Base-by-base conservation (phyloP, 805 yeast species). In the Teunomyces atbi region DNA sequence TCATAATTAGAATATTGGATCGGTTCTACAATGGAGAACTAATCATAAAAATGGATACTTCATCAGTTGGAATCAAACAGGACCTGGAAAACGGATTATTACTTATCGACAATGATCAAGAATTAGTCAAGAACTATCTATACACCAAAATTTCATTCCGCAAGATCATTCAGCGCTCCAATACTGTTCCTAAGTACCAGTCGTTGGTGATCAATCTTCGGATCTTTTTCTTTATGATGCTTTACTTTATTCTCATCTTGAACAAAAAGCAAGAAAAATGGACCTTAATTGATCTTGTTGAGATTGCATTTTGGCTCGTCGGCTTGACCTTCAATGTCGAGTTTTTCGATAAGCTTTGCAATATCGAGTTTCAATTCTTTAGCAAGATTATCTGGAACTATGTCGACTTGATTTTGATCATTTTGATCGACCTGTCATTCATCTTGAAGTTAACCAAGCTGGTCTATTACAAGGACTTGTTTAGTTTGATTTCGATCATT, bases 1-100 rank as follows among this genome's bases (percentile, higher is more conserved):
- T 76, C 4, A 69, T 79, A 2, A 68, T 72, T 4, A 69, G 73
- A 26, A 71, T 77, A 5, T 53, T 79, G 32, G 73, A 74, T 42
- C 71, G 76, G 41, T 69, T 79, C 28, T 79, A 81, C 69, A 71
- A 73, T 47, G 84, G 84, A 0, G 77, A 76, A 26, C 62, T 79
- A 20, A 73, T 66, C 43, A 35, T 65, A 56, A 60, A 69, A 59
- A 59, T 69, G 57, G 50, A 60, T 56, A 36, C 27, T 13, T n/a
- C 29, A 18, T n/a, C 23, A 16, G 35, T 40, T n/a, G 35, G 26
- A 6, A 27, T 26, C 18, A 28, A 26, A 38, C 20, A 70, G 58
- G 57, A 56, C 64, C 16, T 46, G 52, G 46, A 26, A 15, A 28
- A 41, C 38, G 23, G 43, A 7, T 18, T 15, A 11, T 42, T 28